Conservation (phyloP, 129 eudicot genomes). For the Smallanthus sonchifolius region DNA sequence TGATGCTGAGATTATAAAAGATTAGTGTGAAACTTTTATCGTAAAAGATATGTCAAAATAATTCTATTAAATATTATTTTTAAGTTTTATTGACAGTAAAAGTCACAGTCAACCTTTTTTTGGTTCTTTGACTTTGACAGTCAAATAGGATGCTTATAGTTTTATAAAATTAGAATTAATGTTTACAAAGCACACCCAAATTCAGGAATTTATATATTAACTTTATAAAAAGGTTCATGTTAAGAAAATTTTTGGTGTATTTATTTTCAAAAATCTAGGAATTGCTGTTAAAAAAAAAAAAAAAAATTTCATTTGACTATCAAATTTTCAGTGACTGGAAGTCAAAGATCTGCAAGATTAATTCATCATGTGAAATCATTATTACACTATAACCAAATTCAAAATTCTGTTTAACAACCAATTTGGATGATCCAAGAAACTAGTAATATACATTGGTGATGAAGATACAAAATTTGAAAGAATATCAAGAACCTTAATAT, state of each 20-base stretch:
- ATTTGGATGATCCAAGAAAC: background rate
- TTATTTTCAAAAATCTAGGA: no score
- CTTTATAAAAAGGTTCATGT: background rate
- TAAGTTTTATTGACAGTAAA: background rate
- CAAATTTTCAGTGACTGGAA: background rate
- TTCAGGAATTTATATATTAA: background rate
- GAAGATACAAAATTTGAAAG: constrained; percentile 15
- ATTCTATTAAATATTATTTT: background rate
- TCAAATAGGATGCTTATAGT: constrained; percentile 4
- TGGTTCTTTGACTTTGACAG: background rate
- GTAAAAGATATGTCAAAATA: background rate
- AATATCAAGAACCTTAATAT: constrained; percentile 22
- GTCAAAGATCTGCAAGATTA: constrained; percentile 17
- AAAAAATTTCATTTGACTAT: background rate
- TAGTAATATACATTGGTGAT: constrained; percentile 26
- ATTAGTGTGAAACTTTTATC: background rate
- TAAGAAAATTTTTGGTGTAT: background rate
- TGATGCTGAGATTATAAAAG: background rate
- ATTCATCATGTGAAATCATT: constrained; percentile 5
- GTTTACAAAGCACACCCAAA: background rate
- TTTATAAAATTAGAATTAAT: background rate
- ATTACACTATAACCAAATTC: background rate
- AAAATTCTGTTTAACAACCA: background rate
- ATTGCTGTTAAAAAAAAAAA: no score
- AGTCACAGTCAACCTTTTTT: background rate